Percentiles rank a stretch among this genome's conserved stretches.
These are phyloP conservation scores for Pseudofabraea citricarpa DNA, from an alignment of 2,329 filamentous ascomycete genomes.

Conservation along the genomic window DNA sequence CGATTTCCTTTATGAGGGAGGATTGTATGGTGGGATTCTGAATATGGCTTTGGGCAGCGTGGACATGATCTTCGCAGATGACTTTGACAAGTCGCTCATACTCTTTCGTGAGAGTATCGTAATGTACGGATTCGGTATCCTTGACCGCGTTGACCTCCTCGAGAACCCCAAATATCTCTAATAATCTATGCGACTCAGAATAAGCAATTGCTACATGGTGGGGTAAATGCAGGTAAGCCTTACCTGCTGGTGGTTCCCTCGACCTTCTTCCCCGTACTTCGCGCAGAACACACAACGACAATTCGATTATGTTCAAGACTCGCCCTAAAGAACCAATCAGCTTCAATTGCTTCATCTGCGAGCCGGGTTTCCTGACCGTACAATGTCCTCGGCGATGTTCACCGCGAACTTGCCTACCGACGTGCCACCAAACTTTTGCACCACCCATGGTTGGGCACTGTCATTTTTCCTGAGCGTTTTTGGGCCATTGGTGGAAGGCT, in stretches of 20 bases:
- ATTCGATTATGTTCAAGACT: conserved; percentile 67
- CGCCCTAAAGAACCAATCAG: conserved; percentile 35
- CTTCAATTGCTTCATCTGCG: conserved; percentile 8
- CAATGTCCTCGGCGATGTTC: conserved; percentile 68
- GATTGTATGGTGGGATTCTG: conserved; percentile 50
- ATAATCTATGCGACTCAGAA: conserved; percentile 28
- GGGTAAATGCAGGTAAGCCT: conserved; percentile 38
- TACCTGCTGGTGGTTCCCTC: conserved; percentile 94
- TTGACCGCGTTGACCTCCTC: conserved; percentile 47
- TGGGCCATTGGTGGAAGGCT: conserved; percentile 6
- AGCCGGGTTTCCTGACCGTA: conserved; percentile 41
- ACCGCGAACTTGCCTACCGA: conserved; percentile 91
- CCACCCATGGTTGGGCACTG: conserved; percentile 58
- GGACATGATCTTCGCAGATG: conserved; percentile 77
- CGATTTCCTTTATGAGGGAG: conserved; percentile 60
- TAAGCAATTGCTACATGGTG: conserved; percentile 1
- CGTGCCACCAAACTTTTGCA: conserved; percentile 94
- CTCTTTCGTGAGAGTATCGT: conserved; percentile 48
- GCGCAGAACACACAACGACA: conserved; percentile 90
- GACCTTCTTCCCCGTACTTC: conserved; percentile 89
- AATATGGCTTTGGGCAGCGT: conserved; percentile 63
- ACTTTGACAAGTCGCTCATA: conserved; percentile 74
- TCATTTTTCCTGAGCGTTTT: conserved; percentile 24
- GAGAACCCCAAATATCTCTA: conserved; percentile 56
- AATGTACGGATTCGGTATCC: conserved; percentile 47